These are phyloP conservation scores for Amoeboaphelidium occidentale DNA, from an alignment of 371 early-diverging fungal species.

Conservation along the genomic window DNA sequence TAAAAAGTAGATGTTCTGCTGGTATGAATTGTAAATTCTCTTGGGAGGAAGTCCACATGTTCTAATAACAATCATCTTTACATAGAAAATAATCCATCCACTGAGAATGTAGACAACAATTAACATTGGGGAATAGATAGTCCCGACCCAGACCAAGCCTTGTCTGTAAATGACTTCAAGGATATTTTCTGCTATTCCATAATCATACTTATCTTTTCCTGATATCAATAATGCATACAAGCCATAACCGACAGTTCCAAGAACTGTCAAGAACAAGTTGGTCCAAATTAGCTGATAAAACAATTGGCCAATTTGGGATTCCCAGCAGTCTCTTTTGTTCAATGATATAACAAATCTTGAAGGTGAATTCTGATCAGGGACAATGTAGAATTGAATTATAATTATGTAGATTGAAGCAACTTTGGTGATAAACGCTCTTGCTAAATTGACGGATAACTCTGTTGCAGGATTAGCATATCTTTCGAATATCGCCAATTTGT, in stretches of 20 bases:
- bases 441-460: not conserved
- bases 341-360: not conserved
- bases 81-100: constrained; percentile 2
- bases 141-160: constrained; percentile 5
- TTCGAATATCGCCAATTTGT: constrained; percentile 1
- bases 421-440: constrained; percentile 4
- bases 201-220: constrained; percentile 1
- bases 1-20: constrained; percentile 4
- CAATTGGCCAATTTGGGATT: constrained; percentile 2
- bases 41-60: constrained; percentile 1
- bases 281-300: constrained; percentile 2
- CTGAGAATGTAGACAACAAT: not conserved
- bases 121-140: constrained; percentile 1
- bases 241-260: constrained; percentile 1
- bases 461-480: constrained; percentile 1
- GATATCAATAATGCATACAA: not conserved
- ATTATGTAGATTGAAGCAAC: constrained; percentile 4
- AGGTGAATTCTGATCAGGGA: too few species aligned
- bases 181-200: constrained; percentile 3
- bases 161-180: constrained; percentile 6
- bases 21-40: constrained; percentile 6
- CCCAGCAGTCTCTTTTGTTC: constrained; percentile 2
- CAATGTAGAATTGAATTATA: constrained; percentile 1
- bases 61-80: not conserved
- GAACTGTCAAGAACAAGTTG: not conserved